Conservation (phyloP, 352 stramenopile genomes). For the Halophytophthora batemanensis region DNA sequence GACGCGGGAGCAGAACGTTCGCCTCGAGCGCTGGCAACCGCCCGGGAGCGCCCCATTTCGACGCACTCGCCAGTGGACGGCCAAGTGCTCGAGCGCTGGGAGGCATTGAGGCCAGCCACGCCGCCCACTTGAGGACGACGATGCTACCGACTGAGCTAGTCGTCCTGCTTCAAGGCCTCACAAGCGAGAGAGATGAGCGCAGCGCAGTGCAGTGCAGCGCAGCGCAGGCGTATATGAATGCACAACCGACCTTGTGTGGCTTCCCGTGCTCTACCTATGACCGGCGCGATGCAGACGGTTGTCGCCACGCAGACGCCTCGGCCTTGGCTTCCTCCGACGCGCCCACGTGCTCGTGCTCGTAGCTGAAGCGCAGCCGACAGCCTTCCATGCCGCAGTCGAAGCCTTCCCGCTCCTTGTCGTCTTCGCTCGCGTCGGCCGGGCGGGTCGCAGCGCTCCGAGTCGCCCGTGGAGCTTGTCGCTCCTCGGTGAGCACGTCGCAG, state of each 20-base stretch:
- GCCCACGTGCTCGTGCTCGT: constrained; percentile 70
- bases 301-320: constrained; percentile 60
- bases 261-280: too few relatives aligned
- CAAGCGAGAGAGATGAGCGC: too few relatives aligned
- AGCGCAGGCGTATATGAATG: too few relatives aligned
- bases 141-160: too few relatives aligned
- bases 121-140: too few relatives aligned
- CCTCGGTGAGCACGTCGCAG: constrained; percentile 50
- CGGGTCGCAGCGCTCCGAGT: constrained; percentile 6
- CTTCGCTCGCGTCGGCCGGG: constrained; percentile 10
- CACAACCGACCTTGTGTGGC: too few relatives aligned
- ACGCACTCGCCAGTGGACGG: too few relatives aligned
- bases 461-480: constrained; percentile 26
- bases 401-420: constrained; percentile 27
- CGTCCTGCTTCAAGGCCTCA: too few relatives aligned
- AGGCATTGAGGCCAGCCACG: too few relatives aligned
- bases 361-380: constrained; percentile 64
- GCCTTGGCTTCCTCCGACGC: constrained; percentile 54
- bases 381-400: constrained; percentile 60
- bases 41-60: neutral
- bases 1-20: neutral
- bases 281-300: neutral
- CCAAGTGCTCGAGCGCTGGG: too few relatives aligned
- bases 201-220: too few relatives aligned
- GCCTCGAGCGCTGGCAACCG: neutral